Percentiles rank a stretch among this genome's conserved stretches.
Evolutionary conservation across 768 basidiomycete species (phyloP).

Genomic region (Porphyrellus cyaneotinctus): DNA sequence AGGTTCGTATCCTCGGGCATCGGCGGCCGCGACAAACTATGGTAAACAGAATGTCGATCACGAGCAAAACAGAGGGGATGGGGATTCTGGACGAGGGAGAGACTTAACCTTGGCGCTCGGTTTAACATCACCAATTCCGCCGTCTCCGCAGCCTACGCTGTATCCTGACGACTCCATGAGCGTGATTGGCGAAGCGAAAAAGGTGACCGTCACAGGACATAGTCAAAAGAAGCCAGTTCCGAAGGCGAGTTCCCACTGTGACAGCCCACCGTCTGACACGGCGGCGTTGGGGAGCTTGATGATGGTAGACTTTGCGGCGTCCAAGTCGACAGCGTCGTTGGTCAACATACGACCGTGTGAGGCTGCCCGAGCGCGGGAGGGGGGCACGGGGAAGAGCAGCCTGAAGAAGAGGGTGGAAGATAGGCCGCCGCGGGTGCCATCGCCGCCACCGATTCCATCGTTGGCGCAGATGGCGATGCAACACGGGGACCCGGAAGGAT

Average conservation of each 20-base stretch:
- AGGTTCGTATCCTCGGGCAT: conserved; percentile 51
- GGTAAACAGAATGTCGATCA: conserved; percentile 34
- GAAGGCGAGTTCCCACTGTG: conserved; percentile 14
- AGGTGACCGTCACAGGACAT: conserved; percentile 21
- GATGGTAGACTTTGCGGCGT: conserved; percentile 53
- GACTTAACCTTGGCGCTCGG: conserved; percentile 40
- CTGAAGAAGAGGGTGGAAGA: conserved; percentile 43
- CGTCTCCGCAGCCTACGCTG: conserved; percentile 59
- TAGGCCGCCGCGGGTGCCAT: conserved; percentile 74
- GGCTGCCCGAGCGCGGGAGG: conserved; percentile 28
- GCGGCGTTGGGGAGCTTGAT: conserved; percentile 55
- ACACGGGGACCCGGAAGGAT: conserved; percentile 57
- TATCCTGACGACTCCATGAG: conserved; percentile 74
- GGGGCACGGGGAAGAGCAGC: conserved; percentile 21
- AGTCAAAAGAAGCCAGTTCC: conserved; percentile 35
- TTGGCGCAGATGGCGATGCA: conserved; percentile 71
- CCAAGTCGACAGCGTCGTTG: conserved; percentile 33
- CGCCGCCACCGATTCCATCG: conserved; percentile 69
- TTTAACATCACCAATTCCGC: conserved; percentile 32
- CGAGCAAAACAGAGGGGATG: conserved; percentile 30
- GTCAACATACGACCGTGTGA: conserved; percentile 29
- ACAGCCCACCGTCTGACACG: conserved; percentile 35
- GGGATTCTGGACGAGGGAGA: conserved; percentile 42
- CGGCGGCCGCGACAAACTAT: conserved; percentile 38
- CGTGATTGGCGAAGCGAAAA: conserved; percentile 42